These are phyloP conservation scores for Jaltomata sinuosa DNA, from an alignment of 257 asterid genomes.

Conservation along the genomic window DNA sequence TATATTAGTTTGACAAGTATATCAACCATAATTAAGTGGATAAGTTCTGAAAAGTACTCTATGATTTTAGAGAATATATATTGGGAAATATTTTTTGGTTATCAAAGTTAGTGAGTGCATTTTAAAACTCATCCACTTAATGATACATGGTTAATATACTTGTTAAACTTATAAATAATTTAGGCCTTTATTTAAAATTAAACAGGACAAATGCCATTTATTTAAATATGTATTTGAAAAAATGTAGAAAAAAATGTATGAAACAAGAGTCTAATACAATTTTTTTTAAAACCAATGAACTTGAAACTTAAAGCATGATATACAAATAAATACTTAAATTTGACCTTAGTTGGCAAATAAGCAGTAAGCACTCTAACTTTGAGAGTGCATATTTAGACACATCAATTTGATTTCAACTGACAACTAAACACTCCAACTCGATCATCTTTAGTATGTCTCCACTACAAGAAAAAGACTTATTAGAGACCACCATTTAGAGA, in stretches of 20 bases:
- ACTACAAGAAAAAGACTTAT: too few relatives aligned
- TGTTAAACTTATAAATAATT: neutral
- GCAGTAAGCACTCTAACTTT: too few relatives aligned
- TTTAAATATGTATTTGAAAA: neutral
- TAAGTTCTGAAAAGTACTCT: neutral
- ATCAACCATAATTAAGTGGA: too few relatives aligned
- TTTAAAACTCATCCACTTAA: neutral
- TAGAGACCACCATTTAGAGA: too few relatives aligned
- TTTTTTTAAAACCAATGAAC: neutral
- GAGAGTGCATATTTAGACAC: too few relatives aligned
- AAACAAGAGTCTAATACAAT: neutral
- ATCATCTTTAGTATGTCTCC: too few relatives aligned
- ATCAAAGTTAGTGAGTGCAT: neutral
- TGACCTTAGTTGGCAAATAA: too few relatives aligned
- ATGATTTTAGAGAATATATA: neutral
- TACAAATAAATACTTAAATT: neutral
- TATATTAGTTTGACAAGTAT: neutral
- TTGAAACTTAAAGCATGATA: neutral
- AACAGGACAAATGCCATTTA: neutral
- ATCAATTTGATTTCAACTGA: too few relatives aligned
- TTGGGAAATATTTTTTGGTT: neutral
- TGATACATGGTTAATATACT: neutral
- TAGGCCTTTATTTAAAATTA: neutral
- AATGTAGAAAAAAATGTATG: neutral
- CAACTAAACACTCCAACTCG: too few relatives aligned